Evolutionary conservation across 2,329 filamentous ascomycete species (phyloP).

Genomic region (Paraphoma sp.): DNA sequence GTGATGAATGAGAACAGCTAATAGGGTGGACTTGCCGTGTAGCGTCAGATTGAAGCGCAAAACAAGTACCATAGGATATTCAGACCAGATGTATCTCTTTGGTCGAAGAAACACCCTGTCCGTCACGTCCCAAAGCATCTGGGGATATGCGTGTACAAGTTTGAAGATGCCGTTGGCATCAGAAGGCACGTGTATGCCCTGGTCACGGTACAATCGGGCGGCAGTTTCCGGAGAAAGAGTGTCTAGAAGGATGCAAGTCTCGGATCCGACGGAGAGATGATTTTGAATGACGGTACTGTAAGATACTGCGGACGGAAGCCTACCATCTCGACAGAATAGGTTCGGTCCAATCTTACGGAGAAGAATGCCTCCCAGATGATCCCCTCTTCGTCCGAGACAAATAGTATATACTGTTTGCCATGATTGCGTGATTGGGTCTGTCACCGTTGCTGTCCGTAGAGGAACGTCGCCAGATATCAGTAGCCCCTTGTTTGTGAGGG

Average conservation of each 20-base stretch:
- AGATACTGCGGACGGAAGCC: background rate
- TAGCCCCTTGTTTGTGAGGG: constrained; percentile 2
- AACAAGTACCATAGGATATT: constrained; percentile 1
- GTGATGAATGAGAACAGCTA: constrained; percentile 1
- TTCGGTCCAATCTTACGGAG: constrained; percentile 1
- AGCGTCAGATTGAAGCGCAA: background rate
- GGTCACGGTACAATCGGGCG: background rate
- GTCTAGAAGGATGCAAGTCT: constrained; percentile 2
- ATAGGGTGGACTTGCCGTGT: background rate
- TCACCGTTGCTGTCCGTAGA: background rate
- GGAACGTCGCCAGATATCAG: background rate
- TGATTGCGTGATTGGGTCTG: background rate
- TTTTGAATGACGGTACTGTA: background rate
- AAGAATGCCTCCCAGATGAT: background rate
- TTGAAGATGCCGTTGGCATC: background rate
- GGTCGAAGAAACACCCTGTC: constrained; percentile 2
- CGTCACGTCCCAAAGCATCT: constrained; percentile 1
- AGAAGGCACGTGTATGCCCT: background rate
- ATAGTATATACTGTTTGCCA: background rate
- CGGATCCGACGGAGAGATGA: background rate
- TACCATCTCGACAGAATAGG: constrained; percentile 1
- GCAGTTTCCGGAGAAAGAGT: background rate
- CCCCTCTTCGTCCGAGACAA: background rate
- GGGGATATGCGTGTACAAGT: background rate
- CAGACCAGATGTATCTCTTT: constrained; percentile 1